phyloP scores from a whole-genome alignment of 495 filamentous ascomycete species.

The Penicillium subrubescens region DNA sequence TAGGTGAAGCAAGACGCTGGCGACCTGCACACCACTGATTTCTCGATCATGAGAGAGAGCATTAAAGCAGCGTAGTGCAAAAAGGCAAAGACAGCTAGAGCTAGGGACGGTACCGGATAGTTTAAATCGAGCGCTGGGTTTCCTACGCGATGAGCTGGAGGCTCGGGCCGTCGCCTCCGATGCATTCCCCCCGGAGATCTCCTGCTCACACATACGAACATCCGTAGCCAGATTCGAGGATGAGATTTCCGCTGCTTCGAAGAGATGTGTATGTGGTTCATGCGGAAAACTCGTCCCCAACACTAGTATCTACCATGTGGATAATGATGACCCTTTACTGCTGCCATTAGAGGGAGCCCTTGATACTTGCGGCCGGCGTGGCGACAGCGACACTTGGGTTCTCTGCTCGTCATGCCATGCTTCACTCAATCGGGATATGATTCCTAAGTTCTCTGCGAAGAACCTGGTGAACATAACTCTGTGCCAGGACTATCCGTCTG shows the following conservation, averaged over 20 bases:
- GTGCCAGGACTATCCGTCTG: not conserved
- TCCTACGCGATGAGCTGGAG: not conserved
- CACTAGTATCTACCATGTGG: not conserved
- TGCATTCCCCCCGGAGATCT: not conserved
- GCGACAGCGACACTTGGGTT: not conserved
- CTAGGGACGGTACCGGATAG: too few relatives aligned
- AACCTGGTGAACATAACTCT: not conserved
- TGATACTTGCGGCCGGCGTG: not conserved
- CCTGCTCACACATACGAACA: not conserved
- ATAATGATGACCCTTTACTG: not conserved
- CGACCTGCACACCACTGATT: too few relatives aligned
- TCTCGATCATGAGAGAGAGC: too few relatives aligned
- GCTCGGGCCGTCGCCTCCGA: not conserved
- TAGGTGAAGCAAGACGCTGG: too few relatives aligned
- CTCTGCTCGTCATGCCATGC: not conserved
- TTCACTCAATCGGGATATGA: not conserved
- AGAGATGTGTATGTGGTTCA: not conserved
- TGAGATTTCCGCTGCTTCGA: not conserved
- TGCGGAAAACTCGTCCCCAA: not conserved
- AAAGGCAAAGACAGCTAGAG: too few relatives aligned
- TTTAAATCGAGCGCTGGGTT: not conserved
- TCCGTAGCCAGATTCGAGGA: not conserved
- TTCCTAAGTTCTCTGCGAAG: not conserved
- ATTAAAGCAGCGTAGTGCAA: too few relatives aligned
- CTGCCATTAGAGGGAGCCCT: not conserved